These are phyloP conservation scores for Pichia inconspicua DNA, from an alignment of 1,139 yeast genomes.

Conservation along the genomic window DNA sequence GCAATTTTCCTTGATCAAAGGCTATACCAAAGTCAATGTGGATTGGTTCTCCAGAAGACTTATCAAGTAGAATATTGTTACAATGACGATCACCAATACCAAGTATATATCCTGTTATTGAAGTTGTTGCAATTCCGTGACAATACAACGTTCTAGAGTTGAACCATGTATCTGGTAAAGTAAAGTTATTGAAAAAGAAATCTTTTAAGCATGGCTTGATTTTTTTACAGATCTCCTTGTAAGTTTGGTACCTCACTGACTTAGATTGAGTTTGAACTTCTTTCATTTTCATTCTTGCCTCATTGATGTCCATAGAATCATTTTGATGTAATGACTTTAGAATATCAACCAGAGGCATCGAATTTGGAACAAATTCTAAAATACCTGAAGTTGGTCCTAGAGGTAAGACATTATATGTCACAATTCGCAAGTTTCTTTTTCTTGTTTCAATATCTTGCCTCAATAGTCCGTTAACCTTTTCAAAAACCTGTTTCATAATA, in stretches of 20 bases:
- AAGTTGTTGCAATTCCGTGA: conserved; percentile 74
- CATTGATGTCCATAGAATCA: conserved; percentile 41
- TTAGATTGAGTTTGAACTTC: conserved; percentile 42
- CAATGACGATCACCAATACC: conserved; percentile 96
- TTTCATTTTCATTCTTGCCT: conserved; percentile 64
- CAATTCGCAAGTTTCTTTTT: conserved; percentile 47
- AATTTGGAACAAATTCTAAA: conserved; percentile 80
- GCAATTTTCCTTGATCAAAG: conserved; percentile 79
- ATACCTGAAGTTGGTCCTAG: conserved; percentile 83
- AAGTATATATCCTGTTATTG: conserved; percentile 77
- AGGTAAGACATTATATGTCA: conserved; percentile 89
- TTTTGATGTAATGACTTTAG: conserved; percentile 49
- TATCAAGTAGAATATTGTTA: conserved; percentile 80
- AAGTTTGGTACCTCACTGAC: conserved; percentile 43
- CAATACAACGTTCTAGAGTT: conserved; percentile 56
- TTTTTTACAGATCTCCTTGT: conserved; percentile 39
- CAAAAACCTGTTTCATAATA: conserved; percentile 95
- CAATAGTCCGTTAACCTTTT: conserved; percentile 71
- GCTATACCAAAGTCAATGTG: conserved; percentile 97
- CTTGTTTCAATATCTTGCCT: conserved; percentile 48
- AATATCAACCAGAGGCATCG: conserved; percentile 64
- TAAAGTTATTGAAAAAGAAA: conserved; percentile 66
- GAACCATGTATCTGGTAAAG: conserved; percentile 69
- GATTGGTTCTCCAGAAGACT: conserved; percentile 75
- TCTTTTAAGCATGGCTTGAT: conserved; percentile 61